Evolutionary conservation across 2,329 filamentous ascomycete genomes (phyloP).

Genomic region (Calcarisporium arbuscula): DNA sequence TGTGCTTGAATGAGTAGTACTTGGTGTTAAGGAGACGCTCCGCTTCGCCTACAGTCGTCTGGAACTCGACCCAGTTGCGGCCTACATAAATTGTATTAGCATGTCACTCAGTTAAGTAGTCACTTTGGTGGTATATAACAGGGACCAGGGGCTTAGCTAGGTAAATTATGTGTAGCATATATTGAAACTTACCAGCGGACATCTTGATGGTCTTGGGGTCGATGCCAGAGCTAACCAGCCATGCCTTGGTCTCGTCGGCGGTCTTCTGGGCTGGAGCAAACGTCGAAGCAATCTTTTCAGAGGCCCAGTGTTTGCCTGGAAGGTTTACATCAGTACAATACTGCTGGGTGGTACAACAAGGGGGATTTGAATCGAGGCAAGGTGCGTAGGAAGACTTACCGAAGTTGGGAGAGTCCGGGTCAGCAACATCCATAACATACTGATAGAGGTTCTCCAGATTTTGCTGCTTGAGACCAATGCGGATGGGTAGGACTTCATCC

Average conservation of each 20-base stretch:
- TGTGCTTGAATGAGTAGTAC: slow-evolving; percentile 27
- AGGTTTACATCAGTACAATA: no score
- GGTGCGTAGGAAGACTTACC: no score
- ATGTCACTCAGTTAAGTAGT: no score
- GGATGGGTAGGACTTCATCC: slow-evolving; percentile 10
- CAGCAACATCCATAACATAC: slow-evolving; percentile 12
- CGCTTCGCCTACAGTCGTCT: slow-evolving; percentile 44
- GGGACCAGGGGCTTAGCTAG: no score
- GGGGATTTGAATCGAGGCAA: no score
- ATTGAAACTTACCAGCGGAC: no score
- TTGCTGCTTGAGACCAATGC: slow-evolving; percentile 13
- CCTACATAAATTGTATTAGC: no score
- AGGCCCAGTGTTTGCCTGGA: slow-evolving; percentile 39
- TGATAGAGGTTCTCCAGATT: slow-evolving; percentile 13
- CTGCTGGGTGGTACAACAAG: no score
- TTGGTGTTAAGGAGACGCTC: slow-evolving; percentile 46
- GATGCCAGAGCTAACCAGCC: slow-evolving; percentile 46
- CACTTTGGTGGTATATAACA: no score
- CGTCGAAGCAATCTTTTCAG: slow-evolving; percentile 31
- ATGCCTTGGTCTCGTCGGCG: slow-evolving; percentile 42
- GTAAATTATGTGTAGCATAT: no score
- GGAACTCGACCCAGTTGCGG: slow-evolving; percentile 46
- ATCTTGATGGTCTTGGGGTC: slow-evolving; percentile 2
- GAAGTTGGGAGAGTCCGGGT: slow-evolving; percentile 35
- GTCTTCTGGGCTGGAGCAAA: slow-evolving; percentile 35